A percentile compares a stretch with the other conserved stretches of the same genome.
Conservation (phyloP, 2,329 filamentous ascomycete species). For the Penicillium sp. region DNA sequence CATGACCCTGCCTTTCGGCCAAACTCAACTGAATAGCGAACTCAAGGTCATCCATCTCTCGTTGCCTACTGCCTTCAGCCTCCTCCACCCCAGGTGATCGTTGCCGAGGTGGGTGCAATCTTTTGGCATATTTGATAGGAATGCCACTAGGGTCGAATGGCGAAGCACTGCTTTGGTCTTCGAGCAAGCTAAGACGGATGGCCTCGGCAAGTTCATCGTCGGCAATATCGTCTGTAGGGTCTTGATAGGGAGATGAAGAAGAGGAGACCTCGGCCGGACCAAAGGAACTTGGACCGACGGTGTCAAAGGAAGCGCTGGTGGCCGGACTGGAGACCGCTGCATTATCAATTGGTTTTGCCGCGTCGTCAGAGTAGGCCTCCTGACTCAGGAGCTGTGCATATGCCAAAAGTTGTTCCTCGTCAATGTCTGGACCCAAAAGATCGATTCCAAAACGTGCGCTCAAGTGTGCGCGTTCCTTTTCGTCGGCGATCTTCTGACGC, state of each 20-base stretch:
- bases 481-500: conserved; percentile 63
- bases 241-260: conserved; percentile 36
- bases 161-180: conserved; percentile 26
- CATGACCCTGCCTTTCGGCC: conserved; percentile 54
- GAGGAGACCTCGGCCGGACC: conserved; percentile 32
- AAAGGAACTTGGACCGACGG: conserved; percentile 33
- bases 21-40: conserved; percentile 61
- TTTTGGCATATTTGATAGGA: conserved; percentile 37
- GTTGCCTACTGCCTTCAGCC: conserved; percentile 39
- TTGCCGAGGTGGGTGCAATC: conserved; percentile 15
- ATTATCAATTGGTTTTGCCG: conserved; percentile 44
- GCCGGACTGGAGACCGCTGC: conserved; percentile 38
- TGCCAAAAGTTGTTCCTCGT: conserved; percentile 60
- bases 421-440: conserved; percentile 55
- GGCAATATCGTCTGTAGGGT: conserved; percentile 47
- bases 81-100: conserved; percentile 19
- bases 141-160: conserved; percentile 27
- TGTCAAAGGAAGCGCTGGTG: conserved; percentile 38
- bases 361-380: conserved; percentile 53
- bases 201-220: conserved; percentile 61
- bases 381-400: conserved; percentile 62
- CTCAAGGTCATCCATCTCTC: conserved; percentile 56
- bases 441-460: conserved; percentile 81
- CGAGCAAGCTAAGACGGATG: conserved; percentile 52
- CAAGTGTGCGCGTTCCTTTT: conserved; percentile 66